Conservation (phyloP, 495 filamentous ascomycete species). For the Geoglossum glabrum region DNA sequence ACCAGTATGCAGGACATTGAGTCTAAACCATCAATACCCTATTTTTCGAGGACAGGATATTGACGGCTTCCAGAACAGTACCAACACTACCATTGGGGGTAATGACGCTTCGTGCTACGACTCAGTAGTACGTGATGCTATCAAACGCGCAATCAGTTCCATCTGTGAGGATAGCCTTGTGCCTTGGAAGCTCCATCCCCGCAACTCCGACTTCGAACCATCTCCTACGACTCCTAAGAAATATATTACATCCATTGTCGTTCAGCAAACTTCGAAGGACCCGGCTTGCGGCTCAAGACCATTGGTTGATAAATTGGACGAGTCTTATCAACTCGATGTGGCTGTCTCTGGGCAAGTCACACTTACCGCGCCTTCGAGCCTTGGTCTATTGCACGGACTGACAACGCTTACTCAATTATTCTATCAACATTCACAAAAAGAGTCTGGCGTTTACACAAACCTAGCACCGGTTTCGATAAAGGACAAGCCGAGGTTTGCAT, state of each 20-base stretch:
- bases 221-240: slow-evolving; percentile 19
- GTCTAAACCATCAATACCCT: neutral
- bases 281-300: slow-evolving; percentile 33
- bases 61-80: neutral
- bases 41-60: neutral
- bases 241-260: slow-evolving; percentile 32
- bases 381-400: slow-evolving; percentile 44
- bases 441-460: slow-evolving; percentile 37
- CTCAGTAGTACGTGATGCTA: slow-evolving; percentile 19
- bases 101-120: neutral
- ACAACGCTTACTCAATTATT: slow-evolving; percentile 60
- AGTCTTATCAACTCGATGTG: slow-evolving; percentile 48
- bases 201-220: slow-evolving; percentile 41
- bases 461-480: slow-evolving; percentile 43
- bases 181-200: slow-evolving; percentile 56
- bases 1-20: neutral
- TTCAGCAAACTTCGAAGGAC: slow-evolving; percentile 37
- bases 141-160: slow-evolving; percentile 24
- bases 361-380: slow-evolving; percentile 40
- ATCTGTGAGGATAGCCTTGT: slow-evolving; percentile 43
- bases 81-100: neutral
- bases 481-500: slow-evolving; percentile 45
- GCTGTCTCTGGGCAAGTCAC: slow-evolving; percentile 28
- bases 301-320: slow-evolving; percentile 41
- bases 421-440: slow-evolving; percentile 35